A percentile compares a stretch with the other conserved stretches of the same genome.
Conservation (phyloP, 2,329 filamentous ascomycete species). For the Monilinia fructigena region DNA sequence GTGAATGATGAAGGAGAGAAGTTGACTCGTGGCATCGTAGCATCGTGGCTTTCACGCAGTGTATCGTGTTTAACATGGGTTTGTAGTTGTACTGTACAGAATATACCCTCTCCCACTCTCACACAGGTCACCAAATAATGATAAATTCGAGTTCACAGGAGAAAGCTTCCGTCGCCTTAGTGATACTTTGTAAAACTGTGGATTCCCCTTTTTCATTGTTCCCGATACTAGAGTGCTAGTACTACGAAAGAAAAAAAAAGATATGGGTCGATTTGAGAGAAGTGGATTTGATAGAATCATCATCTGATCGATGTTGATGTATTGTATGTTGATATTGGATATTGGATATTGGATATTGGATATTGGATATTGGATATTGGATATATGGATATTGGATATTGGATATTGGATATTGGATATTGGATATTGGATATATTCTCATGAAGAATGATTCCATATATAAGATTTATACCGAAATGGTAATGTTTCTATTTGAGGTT, state of each 20-base stretch:
- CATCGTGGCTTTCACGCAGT: conserved; percentile 24
- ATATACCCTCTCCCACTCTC: conserved; percentile 3
- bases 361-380: no score
- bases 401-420: no score
- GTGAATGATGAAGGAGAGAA: conserved; percentile 7
- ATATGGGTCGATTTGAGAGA: conserved; percentile 16
- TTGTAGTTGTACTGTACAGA: neutral
- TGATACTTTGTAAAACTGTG: conserved; percentile 16
- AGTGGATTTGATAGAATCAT: conserved; percentile 9
- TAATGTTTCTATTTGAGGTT: no score
- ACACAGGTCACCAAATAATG: neutral
- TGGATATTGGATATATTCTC: no score
- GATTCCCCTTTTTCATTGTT: conserved; percentile 1
- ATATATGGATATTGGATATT: no score
- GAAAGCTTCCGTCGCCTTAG: conserved; percentile 16
- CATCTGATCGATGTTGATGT: conserved; percentile 8
- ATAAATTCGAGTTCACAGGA: neutral
- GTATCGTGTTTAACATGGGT: conserved; percentile 19
- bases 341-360: no score
- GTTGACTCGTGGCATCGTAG: conserved; percentile 11
- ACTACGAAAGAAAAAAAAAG: conserved; percentile 1
- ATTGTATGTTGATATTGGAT: neutral
- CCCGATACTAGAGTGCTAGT: neutral
- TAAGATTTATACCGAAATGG: no score
- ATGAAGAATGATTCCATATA: no score